Percentiles rank a stretch among this genome's conserved stretches.
Evolutionary conservation across 345 rosid genomes (phyloP).

Genomic region (Citrus unshiu): DNA sequence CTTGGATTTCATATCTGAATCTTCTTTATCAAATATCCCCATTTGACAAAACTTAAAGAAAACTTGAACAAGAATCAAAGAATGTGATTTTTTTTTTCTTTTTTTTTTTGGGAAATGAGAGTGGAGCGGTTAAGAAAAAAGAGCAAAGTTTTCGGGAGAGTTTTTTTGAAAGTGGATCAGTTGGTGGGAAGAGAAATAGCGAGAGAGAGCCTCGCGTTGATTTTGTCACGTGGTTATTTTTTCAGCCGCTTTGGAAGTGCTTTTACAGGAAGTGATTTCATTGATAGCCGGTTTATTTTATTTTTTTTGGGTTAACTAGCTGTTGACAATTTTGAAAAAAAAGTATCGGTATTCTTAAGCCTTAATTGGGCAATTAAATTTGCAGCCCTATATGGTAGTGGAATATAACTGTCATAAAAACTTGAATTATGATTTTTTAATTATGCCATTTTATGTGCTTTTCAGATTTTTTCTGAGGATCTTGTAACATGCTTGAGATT

Average conservation of each 20-base stretch:
- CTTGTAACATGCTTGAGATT: neutral
- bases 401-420: neutral
- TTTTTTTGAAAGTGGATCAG: slow-evolving; percentile 63
- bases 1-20: slow-evolving; percentile 38
- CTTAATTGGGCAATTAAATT: neutral
- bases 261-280: neutral
- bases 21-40: slow-evolving; percentile 46
- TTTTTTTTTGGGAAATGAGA: neutral
- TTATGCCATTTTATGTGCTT: too few relatives aligned
- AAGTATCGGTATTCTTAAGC: neutral
- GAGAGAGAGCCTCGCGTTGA: neutral
- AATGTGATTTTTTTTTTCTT: neutral
- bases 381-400: neutral
- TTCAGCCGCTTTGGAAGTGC: neutral
- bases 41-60: slow-evolving; percentile 10
- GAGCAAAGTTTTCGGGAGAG: slow-evolving; percentile 54
- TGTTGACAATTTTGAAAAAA: neutral
- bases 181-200: slow-evolving; percentile 41
- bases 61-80: neutral
- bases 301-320: too few relatives aligned
- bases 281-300: neutral
- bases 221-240: slow-evolving; percentile 7
- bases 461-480: too few relatives aligned
- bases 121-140: slow-evolving; percentile 63
- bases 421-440: neutral